These are phyloP conservation scores for Heracleum sosnowskyi DNA, from an alignment of 129 eudicot species.

Conservation along the genomic window DNA sequence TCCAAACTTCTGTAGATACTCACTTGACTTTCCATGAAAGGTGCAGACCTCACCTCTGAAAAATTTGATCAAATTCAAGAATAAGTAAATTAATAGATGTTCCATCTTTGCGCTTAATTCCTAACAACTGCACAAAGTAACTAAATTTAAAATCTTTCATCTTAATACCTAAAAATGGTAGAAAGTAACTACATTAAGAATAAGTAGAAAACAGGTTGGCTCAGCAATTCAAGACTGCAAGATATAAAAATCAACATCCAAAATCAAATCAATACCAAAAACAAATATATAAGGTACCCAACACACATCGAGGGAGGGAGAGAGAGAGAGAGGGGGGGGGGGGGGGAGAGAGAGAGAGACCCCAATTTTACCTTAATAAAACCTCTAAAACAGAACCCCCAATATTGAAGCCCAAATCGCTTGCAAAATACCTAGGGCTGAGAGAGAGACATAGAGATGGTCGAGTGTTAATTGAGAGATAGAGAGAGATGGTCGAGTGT, in stretches of 20 bases:
- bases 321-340: neutral
- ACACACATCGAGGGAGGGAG: neutral
- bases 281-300: neutral
- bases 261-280: neutral
- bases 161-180: neutral
- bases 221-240: conserved; percentile 57
- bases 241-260: neutral
- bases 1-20: conserved; percentile 49
- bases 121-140: neutral
- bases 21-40: conserved; percentile 58
- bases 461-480: too few species aligned
- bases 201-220: conserved; percentile 34
- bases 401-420: too few species aligned
- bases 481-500: too few species aligned
- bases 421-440: too few species aligned
- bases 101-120: neutral
- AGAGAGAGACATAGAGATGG: too few species aligned
- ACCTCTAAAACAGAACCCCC: too few species aligned
- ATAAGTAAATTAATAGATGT: neutral
- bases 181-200: neutral
- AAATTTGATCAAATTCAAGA: neutral
- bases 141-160: neutral
- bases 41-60: conserved; percentile 58
- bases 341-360: neutral
- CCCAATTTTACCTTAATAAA: too few species aligned